Evolutionary conservation across 2,329 filamentous ascomycete species (phyloP), one percentile per base, ranked within the genome.

Genomic region (Fusarium humuli): DNA sequence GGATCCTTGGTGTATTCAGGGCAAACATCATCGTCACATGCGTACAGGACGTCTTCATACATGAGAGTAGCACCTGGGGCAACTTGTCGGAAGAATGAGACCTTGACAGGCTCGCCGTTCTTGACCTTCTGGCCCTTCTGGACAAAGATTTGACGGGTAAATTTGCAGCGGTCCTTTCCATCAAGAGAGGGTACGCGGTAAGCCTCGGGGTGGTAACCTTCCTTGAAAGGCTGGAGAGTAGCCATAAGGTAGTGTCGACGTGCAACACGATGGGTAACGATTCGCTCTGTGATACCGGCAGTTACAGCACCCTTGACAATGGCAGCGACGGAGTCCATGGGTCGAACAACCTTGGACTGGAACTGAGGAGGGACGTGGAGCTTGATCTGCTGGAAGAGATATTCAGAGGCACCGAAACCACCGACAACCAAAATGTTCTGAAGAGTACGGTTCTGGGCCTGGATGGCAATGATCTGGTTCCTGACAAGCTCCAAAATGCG

Each of bases 1-100:
- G 96, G 95, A 88, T 99, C 96, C 81, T 98, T 99, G 73, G 95
- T 98, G 80, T 99, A 99, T 81, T 98, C 96, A 2, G 96, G 96
- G 81, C 95, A 98, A 55, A 97, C 93, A 79, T 99, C 96, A 71
- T 98, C 96, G 78, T 99, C 96, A 78, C 96, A 99, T 53, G 95
- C 96, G 80, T 98, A 98, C 61, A 98, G 82, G 57, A 98, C 95
- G 83, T 99, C 96, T 84, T 99, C 96, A 80, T 99, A 99, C 96
- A 99, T 98, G 75, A 99, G 89, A 2, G 95, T 98, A 34, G 96
- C 96, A 52, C 96, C 96, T 1, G 96, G 96, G 8, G 96, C 96
- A 57, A 99, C 96, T 81, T 98, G 96, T 81, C 96, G 88, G 90
- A 99, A 98, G 83, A 98, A 98, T 12, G 93, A 97, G 46, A 98